Percentiles rank a stretch among this genome's conserved stretches.
These are phyloP conservation scores for Diaporthe vaccinii DNA, from an alignment of 2,329 filamentous ascomycete species.

Conservation along the genomic window DNA sequence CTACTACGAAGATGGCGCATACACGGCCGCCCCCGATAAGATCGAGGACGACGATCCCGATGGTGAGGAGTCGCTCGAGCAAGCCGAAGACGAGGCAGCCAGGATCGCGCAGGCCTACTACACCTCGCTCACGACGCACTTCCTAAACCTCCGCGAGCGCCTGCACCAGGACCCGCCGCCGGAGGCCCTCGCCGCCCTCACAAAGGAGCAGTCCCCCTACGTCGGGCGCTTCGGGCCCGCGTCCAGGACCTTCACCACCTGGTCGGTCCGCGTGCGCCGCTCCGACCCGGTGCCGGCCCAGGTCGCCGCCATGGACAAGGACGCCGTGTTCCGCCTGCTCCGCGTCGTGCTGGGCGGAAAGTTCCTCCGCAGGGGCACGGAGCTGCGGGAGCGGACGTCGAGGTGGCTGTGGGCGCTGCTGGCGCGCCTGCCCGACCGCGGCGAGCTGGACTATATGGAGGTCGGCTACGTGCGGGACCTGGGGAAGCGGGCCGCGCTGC, in stretches of 20 bases:
- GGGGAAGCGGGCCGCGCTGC: slow-evolving; percentile 79
- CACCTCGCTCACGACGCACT: slow-evolving; percentile 73
- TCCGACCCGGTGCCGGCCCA: slow-evolving; percentile 72
- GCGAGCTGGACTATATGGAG: slow-evolving; percentile 81
- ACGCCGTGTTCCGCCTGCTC: slow-evolving; percentile 75
- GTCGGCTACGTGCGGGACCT: slow-evolving; percentile 83
- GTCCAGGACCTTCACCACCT: slow-evolving; percentile 63
- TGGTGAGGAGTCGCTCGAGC: slow-evolving; percentile 47
- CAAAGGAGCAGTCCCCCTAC: slow-evolving; percentile 48
- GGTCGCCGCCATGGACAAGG: slow-evolving; percentile 75
- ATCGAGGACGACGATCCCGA: slow-evolving; percentile 45
- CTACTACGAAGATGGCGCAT: slow-evolving; percentile 84
- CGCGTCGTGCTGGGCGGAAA: slow-evolving; percentile 75
- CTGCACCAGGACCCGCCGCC: slow-evolving; percentile 70
- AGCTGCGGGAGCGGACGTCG: slow-evolving; percentile 76
- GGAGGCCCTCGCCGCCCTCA: slow-evolving; percentile 65
- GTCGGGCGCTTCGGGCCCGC: slow-evolving; percentile 67
- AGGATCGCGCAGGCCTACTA: slow-evolving; percentile 77
- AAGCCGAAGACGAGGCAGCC: slow-evolving; percentile 47
- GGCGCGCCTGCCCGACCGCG: slow-evolving; percentile 79
- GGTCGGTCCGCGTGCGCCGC: slow-evolving; percentile 65
- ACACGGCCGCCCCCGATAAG: slow-evolving; percentile 71
- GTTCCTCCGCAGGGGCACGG: slow-evolving; percentile 71
- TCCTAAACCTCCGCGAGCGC: slow-evolving; percentile 72
- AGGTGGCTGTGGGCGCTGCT: slow-evolving; percentile 90